These are phyloP conservation scores for Guillardia theta DNA, from an alignment of 78 protist genomes.

Conservation along the genomic window DNA sequence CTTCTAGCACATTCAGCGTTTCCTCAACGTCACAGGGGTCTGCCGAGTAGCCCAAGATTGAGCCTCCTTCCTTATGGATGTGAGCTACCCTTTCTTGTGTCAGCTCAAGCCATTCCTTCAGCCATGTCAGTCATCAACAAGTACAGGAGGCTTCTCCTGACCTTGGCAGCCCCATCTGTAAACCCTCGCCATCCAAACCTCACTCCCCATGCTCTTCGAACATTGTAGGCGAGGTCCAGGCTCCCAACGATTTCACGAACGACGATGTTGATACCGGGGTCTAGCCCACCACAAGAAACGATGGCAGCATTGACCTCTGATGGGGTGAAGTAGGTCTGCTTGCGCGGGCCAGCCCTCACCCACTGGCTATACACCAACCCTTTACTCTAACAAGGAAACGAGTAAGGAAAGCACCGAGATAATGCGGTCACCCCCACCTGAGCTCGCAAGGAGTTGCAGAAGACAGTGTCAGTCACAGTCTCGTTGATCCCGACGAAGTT, in stretches of 20 bases:
- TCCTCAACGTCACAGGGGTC: not conserved
- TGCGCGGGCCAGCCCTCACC: conserved; percentile 33
- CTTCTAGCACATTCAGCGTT: not conserved
- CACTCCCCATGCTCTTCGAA: conserved; percentile 5
- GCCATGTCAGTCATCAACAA: too few species aligned
- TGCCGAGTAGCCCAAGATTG: not conserved
- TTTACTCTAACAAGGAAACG: conserved; percentile 16
- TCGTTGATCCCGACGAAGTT: not conserved
- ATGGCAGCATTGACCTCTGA: conserved; percentile 23
- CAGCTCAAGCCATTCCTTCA: conserved; percentile 33
- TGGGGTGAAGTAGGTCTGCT: conserved; percentile 15
- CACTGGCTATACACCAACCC: not conserved
- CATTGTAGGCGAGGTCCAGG: not conserved
- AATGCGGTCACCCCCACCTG: not conserved
- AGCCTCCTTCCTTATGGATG: conserved; percentile 26
- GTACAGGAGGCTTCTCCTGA: not conserved
- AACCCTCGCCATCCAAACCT: conserved; percentile 10
- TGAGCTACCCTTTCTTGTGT: not conserved
- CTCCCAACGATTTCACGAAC: not conserved
- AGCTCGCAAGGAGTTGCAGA: conserved; percentile 9
- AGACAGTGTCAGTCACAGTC: conserved; percentile 26
- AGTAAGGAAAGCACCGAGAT: too few species aligned
- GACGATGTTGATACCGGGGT: conserved; percentile 20
- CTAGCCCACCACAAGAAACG: not conserved
- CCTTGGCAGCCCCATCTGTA: not conserved